These are phyloP conservation scores for Prunella vulgaris DNA, from an alignment of 257 asterid genomes.

Conservation along the genomic window DNA sequence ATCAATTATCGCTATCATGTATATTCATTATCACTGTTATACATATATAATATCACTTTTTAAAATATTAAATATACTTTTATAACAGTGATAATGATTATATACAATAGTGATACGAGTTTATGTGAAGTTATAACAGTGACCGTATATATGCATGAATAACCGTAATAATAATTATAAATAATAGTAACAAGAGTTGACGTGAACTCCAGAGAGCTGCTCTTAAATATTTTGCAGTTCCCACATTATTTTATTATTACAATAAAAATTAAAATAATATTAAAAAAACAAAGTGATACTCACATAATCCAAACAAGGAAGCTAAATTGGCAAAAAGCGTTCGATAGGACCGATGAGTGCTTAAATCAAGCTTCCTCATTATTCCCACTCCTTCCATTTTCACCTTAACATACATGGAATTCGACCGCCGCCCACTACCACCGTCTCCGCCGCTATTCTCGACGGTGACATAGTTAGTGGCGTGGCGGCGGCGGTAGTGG, in stretches of 20 bases:
- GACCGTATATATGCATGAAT: too few species aligned
- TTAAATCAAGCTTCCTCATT: constrained; percentile 54
- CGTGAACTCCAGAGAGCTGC: too few species aligned
- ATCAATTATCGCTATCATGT: too few species aligned
- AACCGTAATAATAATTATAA: too few species aligned
- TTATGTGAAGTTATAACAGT: too few species aligned
- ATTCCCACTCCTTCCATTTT: constrained; percentile 77
- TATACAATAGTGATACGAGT: too few species aligned
- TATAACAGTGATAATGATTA: too few species aligned
- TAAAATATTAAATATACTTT: too few species aligned
- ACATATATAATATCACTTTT: too few species aligned
- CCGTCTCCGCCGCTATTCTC: constrained; percentile 34
- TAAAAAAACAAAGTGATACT: not conserved
- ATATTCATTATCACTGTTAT: too few species aligned
- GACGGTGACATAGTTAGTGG: constrained; percentile 34
- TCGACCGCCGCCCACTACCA: constrained; percentile 1
- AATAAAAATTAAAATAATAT: not conserved
- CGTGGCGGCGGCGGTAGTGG: constrained; percentile 14
- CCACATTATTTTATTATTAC: not conserved
- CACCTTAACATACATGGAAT: constrained; percentile 52
- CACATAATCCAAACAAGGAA: constrained; percentile 52
- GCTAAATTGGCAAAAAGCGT: constrained; percentile 37
- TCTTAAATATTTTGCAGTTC: not conserved
- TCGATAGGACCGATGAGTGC: constrained; percentile 30
- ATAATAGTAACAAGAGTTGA: too few species aligned